Base-by-base conservation (phyloP, 2,329 filamentous ascomycete genomes). In the Lasiodiplodia sp. region DNA sequence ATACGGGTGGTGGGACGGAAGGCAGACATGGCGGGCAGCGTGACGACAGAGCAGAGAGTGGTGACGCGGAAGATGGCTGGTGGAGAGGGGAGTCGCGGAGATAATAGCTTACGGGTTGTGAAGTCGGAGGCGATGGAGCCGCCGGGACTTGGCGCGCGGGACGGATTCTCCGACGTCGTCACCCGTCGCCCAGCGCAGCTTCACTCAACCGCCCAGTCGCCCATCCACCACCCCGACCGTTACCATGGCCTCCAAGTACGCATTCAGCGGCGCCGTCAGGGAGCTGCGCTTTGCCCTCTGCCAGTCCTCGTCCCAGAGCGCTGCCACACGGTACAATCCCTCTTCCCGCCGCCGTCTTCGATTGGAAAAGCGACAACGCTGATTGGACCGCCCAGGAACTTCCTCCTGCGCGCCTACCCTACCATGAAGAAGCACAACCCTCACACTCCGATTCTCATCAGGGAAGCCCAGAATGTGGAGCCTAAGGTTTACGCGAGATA, bases 391-490 rank as follows among this genome's bases (percentile, higher is more conserved):
- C 31, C 21, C 75, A 97, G 96, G 81, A 90, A 92, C 37, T 99
- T 99, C 84, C 87, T 99, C 73, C 91, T 91, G 72, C 89, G 93
- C 79, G 90, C 94, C 73, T 99, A 99, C 82, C 96, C 96, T 57
- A 96, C 92, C 70, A 98, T 99, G 95, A 99, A 99, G 89, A 96
- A 97, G 87, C 92, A 95, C 87, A 99, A 99, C 85, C 96, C 96
- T 68, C 86, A 92, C 82, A 94, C 88, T 60, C 96, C 96, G 67
- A 98, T 99, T 82, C 86, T 99, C 86, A 90, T 99, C 77, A 92
- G 96, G 78, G 96, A 98, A 86, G 96, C 95, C 66, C 85, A 88
- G 74, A 93, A 92, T 77, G 93, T 92, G 67, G 85, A 92, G 79
- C 95, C 96, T 72, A 91, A 89, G 81, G 89, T 99, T 72, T 98